phyloP scores from a whole-genome alignment of 1,284 basidiomycete species.

The Irpex rosettiformis region DNA sequence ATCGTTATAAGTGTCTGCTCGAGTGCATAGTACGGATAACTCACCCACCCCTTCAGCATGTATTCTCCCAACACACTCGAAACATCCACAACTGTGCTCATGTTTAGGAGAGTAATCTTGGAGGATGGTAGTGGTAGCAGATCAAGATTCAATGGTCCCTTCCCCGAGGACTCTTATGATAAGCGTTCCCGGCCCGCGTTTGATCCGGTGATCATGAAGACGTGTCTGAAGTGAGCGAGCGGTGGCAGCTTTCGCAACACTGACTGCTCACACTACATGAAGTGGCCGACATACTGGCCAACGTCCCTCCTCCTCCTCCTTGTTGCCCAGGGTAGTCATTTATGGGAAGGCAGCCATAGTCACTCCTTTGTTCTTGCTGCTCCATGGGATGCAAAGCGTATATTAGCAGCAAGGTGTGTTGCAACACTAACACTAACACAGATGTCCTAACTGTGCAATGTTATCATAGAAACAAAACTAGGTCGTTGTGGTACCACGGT shows the following conservation, averaged over 20 bases:
- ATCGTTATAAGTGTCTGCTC: background rate
- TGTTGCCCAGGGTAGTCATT: constrained; percentile 42
- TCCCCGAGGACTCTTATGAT: background rate
- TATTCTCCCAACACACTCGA: constrained; percentile 62
- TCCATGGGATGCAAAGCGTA: constrained; percentile 58
- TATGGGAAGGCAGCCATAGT: constrained; percentile 35
- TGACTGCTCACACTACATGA: constrained; percentile 42
- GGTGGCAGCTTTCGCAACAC: background rate
- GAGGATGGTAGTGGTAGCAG: background rate
- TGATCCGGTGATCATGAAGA: constrained; percentile 7
- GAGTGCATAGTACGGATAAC: constrained; percentile 18
- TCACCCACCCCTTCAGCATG: constrained; percentile 77
- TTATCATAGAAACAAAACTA: constrained; percentile 56
- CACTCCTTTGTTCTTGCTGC: constrained; percentile 30
- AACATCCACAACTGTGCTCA: constrained; percentile 54
- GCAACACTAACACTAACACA: too few relatives aligned
- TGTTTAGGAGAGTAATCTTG: constrained; percentile 24
- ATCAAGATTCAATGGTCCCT: background rate
- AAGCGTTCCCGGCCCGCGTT: background rate
- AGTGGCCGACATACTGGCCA: constrained; percentile 62
- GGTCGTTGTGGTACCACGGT: constrained; percentile 81
- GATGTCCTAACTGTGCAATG: background rate
- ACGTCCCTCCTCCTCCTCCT: constrained; percentile 48
- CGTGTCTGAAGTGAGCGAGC: constrained; percentile 9
- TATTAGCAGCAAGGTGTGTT: constrained; percentile 57